phyloP scores from a whole-genome alignment of 1,284 basidiomycete species.

The Rhodotorula glutinis region DNA sequence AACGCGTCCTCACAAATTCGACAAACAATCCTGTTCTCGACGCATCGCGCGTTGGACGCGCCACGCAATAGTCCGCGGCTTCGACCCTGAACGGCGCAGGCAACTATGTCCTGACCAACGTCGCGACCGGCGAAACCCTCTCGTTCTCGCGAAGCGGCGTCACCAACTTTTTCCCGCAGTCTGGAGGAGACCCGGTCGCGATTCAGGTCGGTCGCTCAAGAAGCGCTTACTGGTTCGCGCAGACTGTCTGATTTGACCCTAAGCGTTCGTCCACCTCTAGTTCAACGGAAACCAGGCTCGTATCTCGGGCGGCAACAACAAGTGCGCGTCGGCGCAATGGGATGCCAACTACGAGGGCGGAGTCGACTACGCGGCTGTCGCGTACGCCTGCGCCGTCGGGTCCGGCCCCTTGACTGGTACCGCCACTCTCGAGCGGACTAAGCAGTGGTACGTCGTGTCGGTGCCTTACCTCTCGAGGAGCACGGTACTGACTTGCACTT shows the following conservation, averaged over 20 bases:
- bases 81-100: conserved; percentile 22
- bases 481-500: not conserved
- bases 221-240: too few species aligned
- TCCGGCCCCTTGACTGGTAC: conserved; percentile 21
- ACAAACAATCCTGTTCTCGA: not conserved
- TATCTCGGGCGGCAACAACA: conserved; percentile 39
- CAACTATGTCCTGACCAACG: conserved; percentile 36
- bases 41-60: not conserved
- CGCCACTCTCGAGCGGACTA: conserved; percentile 35
- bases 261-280: not conserved
- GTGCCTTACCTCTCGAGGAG: not conserved
- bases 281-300: conserved; percentile 28
- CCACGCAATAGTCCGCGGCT: conserved; percentile 6
- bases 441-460: conserved; percentile 33
- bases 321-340: conserved; percentile 36
- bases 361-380: conserved; percentile 35
- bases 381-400: conserved; percentile 37
- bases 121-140: conserved; percentile 27
- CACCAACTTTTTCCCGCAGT: conserved; percentile 34
- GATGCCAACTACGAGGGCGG: conserved; percentile 31
- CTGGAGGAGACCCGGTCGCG: conserved; percentile 9
- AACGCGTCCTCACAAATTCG: not conserved
- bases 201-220: conserved; percentile 31
- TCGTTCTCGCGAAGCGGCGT: conserved; percentile 21
- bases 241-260: too few species aligned